Percentiles rank a stretch among this genome's conserved stretches.
phyloP scores from a whole-genome alignment of 768 basidiomycete genomes.

The Lentinula detonsa region DNA sequence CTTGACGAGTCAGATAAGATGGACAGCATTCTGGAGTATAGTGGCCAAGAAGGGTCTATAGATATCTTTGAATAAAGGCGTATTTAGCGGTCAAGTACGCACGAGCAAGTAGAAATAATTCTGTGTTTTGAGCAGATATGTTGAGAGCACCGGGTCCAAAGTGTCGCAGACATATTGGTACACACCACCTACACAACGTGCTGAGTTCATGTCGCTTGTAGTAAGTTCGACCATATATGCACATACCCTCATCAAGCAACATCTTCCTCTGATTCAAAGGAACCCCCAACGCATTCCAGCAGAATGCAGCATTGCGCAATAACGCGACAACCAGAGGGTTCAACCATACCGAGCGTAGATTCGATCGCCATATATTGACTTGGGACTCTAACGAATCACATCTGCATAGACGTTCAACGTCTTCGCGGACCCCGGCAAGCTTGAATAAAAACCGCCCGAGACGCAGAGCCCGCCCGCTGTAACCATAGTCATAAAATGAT shows the following conservation, averaged over 20 bases:
- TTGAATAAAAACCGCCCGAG: conserved; percentile 41
- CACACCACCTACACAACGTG: conserved; percentile 15
- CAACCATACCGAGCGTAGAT: conserved; percentile 45
- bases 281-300: conserved; percentile 63
- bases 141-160: conserved; percentile 20
- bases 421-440: conserved; percentile 37
- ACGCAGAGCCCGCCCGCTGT: conserved; percentile 49
- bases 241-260: conserved; percentile 26
- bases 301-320: conserved; percentile 34
- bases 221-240: not conserved
- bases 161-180: conserved; percentile 31
- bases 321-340: conserved; percentile 37
- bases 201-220: too few species aligned
- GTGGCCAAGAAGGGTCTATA: not conserved
- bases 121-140: conserved; percentile 4
- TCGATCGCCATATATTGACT: conserved; percentile 43
- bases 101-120: not conserved
- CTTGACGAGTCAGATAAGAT: not conserved
- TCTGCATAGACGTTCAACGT: conserved; percentile 39
- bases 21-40: conserved; percentile 1
- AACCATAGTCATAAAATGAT: conserved; percentile 48
- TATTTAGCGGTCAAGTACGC: not conserved
- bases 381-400: conserved; percentile 40
- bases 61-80: not conserved
- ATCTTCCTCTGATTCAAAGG: conserved; percentile 48